phyloP scores from a whole-genome alignment of 2,329 filamentous ascomycete species.

The Zelopaecilomyces penicillatus region DNA sequence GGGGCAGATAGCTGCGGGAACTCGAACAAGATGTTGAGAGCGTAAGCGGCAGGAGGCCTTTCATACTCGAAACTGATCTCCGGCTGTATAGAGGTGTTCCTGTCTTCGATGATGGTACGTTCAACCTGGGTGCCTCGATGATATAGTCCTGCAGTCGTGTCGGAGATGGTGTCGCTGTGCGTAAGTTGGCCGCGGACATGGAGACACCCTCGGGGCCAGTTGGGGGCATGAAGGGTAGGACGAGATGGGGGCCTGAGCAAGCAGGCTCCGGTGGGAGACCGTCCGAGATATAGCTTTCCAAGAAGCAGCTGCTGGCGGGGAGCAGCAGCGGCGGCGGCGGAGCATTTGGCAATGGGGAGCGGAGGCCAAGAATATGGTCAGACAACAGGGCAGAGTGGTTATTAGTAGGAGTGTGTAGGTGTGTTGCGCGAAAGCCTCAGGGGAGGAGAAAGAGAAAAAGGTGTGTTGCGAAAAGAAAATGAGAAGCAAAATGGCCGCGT shows the following conservation, averaged over 20 bases:
- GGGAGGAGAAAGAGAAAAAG: neutral
- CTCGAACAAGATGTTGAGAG: constrained; percentile 21
- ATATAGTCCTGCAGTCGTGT: too few species aligned
- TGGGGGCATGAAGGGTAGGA: neutral
- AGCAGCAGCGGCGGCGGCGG: constrained; percentile 1
- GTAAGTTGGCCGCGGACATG: constrained; percentile 6
- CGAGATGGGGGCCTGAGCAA: neutral
- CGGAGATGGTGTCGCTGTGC: neutral
- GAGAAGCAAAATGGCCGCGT: too few species aligned
- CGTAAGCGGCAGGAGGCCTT: constrained; percentile 28
- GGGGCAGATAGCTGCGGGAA: constrained; percentile 13
- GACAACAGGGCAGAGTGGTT: constrained; percentile 3
- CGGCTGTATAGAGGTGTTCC: constrained; percentile 15
- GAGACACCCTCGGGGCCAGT: neutral
- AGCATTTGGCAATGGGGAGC: neutral
- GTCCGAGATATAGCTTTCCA: constrained; percentile 1
- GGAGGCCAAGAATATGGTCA: constrained; percentile 7
- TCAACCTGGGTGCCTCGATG: too few species aligned
- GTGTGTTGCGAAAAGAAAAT: neutral
- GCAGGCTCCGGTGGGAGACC: neutral
- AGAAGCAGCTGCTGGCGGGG: neutral
- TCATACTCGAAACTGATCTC: constrained; percentile 33
- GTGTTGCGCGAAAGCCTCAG: neutral
- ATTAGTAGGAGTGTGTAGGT: neutral
- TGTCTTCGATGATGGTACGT: too few species aligned